Evolutionary conservation across 1,139 yeast genomes (phyloP), one percentile per base, ranked within the genome.

Genomic region (Diutina siamensis): DNA sequence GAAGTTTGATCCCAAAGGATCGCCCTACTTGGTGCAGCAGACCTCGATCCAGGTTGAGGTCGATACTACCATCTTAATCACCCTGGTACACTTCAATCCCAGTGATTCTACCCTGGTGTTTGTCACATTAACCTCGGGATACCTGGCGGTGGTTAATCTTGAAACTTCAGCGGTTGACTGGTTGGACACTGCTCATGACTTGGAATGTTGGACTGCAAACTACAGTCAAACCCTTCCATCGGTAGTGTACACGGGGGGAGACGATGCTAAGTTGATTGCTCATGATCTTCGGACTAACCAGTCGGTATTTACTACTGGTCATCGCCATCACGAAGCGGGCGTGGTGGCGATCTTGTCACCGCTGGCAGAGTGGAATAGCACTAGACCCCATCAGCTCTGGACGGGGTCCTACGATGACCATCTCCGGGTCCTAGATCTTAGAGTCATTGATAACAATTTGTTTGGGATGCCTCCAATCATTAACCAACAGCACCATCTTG

Each of bases 361-460:
- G 53, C 71, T 50, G 55, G 63, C 44, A 47, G 57, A 48, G 44
- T 71, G 79, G 79, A 44, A 48, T 32, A 61, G 65, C 50, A 46
- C 61, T 19, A 68, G 65, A 46, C 76, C 81, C 0, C 72, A 78
- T 50, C 71, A 72, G 1, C 53, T 89, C 12, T 80, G 92, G 81
- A 86, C 97, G 0, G 98, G 98, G 0, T 84, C 95, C 0, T 92
- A 92, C 60, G 98, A 92, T 60, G 97, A 92, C 57, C 60, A 72
- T 48, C 61, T 92, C 44, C 69, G 89, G 47, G 65, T 76, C 0
- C 65, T 87, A 44, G 97, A 89, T 59, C 58, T 87, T 41, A 64
- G 95, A 48, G 71, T 76, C 51, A 64, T 73, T n/a, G 75, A 68
- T 38, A 56, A 55, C 34, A 50, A 47, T 12, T 58, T 77, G 45